Conservation (phyloP, 2,329 filamentous ascomycete genomes). For the Diaporthe ilicicola region DNA sequence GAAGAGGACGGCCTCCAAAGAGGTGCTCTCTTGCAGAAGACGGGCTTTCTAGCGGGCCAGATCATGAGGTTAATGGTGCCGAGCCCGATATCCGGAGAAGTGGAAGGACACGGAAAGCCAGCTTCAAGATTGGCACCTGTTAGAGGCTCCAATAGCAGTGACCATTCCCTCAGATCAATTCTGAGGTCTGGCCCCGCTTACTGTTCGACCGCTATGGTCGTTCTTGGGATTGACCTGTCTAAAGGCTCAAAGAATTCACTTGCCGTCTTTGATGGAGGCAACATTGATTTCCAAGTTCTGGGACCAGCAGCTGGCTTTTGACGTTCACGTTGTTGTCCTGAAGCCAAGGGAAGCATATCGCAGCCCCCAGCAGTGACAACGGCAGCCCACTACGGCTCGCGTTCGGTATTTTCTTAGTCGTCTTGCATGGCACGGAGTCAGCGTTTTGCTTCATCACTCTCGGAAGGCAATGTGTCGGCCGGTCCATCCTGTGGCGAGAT, state of each 20-base stretch:
- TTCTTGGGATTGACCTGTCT: too few species aligned
- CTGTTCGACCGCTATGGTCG: not conserved
- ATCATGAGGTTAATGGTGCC: not conserved
- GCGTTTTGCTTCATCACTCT: not conserved
- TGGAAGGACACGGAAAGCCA: slow-evolving; percentile 26
- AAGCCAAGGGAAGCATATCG: not conserved
- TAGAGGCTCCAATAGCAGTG: not conserved
- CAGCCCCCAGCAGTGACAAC: not conserved
- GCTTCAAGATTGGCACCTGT: slow-evolving; percentile 16
- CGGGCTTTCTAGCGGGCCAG: not conserved
- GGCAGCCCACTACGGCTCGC: not conserved
- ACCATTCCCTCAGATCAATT: not conserved
- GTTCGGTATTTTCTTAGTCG: not conserved
- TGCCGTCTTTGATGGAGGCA: not conserved
- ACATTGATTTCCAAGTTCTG: not conserved
- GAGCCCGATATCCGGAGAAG: slow-evolving; percentile 26
- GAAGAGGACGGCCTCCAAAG: not conserved
- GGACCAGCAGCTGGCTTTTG: not conserved
- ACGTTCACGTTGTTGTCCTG: not conserved
- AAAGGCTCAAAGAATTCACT: too few species aligned
- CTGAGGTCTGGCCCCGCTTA: not conserved
- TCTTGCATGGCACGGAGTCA: slow-evolving; percentile 23
- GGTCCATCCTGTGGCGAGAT: not conserved
- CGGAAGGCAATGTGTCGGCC: not conserved
- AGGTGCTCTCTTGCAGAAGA: not conserved